These are phyloP conservation scores for Reutealis trisperma DNA, from an alignment of 345 rosid species.

Conservation along the genomic window DNA sequence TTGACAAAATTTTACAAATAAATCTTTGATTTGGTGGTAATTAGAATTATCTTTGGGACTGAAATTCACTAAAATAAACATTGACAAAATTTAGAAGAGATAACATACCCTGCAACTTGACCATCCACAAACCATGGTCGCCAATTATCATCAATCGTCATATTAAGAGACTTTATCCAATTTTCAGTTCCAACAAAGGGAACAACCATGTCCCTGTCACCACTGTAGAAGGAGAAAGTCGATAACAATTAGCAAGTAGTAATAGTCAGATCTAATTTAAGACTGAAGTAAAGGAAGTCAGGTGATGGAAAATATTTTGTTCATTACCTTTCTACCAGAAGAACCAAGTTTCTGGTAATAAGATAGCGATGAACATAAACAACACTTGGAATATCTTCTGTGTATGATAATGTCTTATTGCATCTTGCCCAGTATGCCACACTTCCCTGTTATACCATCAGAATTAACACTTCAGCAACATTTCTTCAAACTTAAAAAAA, in stretches of 20 bases:
- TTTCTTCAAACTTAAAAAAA: neutral
- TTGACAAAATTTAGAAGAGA: neutral
- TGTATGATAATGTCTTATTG: slow-evolving; percentile 32
- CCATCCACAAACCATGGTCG: slow-evolving; percentile 30
- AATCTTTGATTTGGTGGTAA: no score
- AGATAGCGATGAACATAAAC: slow-evolving; percentile 30
- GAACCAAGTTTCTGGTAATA: slow-evolving; percentile 20
- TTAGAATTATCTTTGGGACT: no score
- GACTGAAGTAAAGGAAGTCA: no score
- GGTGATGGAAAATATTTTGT: no score
- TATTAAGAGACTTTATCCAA: slow-evolving; percentile 35
- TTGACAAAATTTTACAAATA: no score
- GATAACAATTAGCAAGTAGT: neutral
- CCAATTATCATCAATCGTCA: slow-evolving; percentile 28
- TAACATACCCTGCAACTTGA: slow-evolving; percentile 21
- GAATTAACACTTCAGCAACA: neutral
- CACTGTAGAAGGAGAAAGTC: slow-evolving; percentile 21
- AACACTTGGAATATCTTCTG: slow-evolving; percentile 25
- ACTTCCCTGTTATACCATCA: slow-evolving; percentile 22
- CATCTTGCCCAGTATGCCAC: slow-evolving; percentile 33
- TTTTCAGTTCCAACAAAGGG: slow-evolving; percentile 29
- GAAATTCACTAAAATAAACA: neutral
- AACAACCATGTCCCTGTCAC: slow-evolving; percentile 36
- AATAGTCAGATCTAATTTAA: no score
- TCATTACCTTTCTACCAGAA: slow-evolving; percentile 30